These are phyloP conservation scores for Mychonastes homosphaera DNA, from an alignment of 139 green algal species.

Conservation along the genomic window DNA sequence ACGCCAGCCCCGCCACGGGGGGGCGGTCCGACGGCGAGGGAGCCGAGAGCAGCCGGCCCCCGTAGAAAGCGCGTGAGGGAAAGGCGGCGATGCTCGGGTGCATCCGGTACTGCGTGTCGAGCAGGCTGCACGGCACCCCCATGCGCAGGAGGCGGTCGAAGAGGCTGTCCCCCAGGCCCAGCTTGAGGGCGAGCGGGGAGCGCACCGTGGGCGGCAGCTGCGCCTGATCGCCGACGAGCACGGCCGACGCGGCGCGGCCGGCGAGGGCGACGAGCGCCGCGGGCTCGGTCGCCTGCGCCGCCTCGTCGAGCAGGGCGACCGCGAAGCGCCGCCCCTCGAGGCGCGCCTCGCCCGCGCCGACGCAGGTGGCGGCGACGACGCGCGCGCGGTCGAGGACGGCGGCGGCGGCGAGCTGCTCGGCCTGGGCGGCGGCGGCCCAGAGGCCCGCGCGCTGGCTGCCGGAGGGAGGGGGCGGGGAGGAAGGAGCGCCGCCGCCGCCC, in stretches of 20 bases:
- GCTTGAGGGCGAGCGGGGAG: slow-evolving; percentile 34
- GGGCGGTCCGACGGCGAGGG: slow-evolving; percentile 12
- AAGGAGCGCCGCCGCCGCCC: neutral
- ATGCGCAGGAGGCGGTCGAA: slow-evolving; percentile 51
- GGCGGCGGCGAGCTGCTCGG: slow-evolving; percentile 33
- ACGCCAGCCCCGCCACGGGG: slow-evolving; percentile 17
- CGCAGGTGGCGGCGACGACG: slow-evolving; percentile 42
- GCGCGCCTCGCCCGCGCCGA: slow-evolving; percentile 21
- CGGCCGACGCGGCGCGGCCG: slow-evolving; percentile 37
- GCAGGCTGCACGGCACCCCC: slow-evolving; percentile 31
- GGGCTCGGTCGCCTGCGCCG: slow-evolving; percentile 80
- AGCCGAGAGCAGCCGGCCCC: slow-evolving; percentile 12
- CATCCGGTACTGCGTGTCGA: slow-evolving; percentile 35
- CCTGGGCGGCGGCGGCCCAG: too few relatives aligned
- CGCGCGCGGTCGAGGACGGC: slow-evolving; percentile 30
- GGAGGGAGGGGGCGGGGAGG: too few relatives aligned
- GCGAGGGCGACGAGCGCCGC: slow-evolving; percentile 67
- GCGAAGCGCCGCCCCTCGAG: slow-evolving; percentile 20
- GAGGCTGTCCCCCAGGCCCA: slow-evolving; percentile 40
- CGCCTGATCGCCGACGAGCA: slow-evolving; percentile 81
- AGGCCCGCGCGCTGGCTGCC: too few relatives aligned
- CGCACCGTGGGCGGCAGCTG: slow-evolving; percentile 84
- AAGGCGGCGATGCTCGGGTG: neutral
- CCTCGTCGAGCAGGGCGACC: slow-evolving; percentile 37
- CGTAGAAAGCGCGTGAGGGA: slow-evolving; percentile 26